Evolutionary conservation across 129 eudicot species (phyloP).

Genomic region (Saposhnikovia divaricata): DNA sequence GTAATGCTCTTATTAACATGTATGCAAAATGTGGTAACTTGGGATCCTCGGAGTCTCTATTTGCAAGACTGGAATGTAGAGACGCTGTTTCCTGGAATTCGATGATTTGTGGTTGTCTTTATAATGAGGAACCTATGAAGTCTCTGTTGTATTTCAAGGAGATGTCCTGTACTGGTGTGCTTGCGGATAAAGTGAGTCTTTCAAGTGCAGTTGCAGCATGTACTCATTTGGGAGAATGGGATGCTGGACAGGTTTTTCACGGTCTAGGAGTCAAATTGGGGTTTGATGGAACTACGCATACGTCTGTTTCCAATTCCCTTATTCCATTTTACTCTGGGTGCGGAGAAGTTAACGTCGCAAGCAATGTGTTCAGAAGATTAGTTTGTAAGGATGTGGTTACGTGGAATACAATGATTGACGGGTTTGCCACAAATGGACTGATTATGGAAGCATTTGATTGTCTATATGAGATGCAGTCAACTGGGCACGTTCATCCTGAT

Average conservation of each 20-base stretch:
- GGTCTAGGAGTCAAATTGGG: conserved; percentile 46
- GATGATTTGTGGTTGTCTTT: conserved; percentile 43
- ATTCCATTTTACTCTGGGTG: conserved; percentile 52
- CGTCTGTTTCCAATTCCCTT: conserved; percentile 53
- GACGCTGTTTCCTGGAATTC: conserved; percentile 57
- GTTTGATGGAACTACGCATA: conserved; percentile 19
- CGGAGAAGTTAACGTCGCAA: conserved; percentile 34
- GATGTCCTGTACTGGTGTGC: conserved; percentile 30
- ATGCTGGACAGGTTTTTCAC: conserved; percentile 35
- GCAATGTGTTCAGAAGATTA: conserved; percentile 27
- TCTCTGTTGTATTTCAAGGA: conserved; percentile 41
- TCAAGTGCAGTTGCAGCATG: conserved; percentile 55
- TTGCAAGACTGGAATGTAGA: conserved; percentile 28
- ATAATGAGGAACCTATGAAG: conserved; percentile 30
- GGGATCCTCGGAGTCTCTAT: conserved; percentile 38
- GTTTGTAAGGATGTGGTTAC: conserved; percentile 45
- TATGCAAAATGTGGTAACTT: conserved; percentile 51
- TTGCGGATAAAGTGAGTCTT: conserved; percentile 41
- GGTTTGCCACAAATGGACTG: conserved; percentile 38
- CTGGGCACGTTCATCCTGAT: conserved; percentile 36
- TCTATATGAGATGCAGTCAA: conserved; percentile 35
- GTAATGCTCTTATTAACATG: conserved; percentile 43
- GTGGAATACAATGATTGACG: conserved; percentile 68
- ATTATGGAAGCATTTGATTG: conserved; percentile 34
- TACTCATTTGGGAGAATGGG: conserved; percentile 31